These are phyloP conservation scores for Aphanomyces stellatus DNA, from an alignment of 352 stramenopile genomes.

Conservation along the genomic window DNA sequence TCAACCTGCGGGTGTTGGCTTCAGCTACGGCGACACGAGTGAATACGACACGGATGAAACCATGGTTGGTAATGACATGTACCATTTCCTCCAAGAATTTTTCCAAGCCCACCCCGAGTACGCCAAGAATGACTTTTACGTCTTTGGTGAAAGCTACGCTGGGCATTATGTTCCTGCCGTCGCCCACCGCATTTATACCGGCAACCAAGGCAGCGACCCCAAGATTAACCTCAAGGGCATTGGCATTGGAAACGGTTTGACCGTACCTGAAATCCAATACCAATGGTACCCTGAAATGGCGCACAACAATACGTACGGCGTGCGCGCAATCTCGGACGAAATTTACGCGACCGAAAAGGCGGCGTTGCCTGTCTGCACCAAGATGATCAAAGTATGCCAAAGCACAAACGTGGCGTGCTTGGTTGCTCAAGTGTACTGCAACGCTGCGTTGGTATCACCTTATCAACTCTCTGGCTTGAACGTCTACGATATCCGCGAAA, in stretches of 20 bases:
- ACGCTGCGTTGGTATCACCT: slow-evolving; percentile 60
- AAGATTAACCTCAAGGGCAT: slow-evolving; percentile 90
- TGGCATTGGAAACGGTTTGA: slow-evolving; percentile 95
- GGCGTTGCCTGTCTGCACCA: slow-evolving; percentile 45
- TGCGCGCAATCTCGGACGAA: slow-evolving; percentile 54
- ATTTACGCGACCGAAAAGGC: slow-evolving; percentile 63
- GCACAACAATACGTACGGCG: slow-evolving; percentile 85
- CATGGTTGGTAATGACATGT: slow-evolving; percentile 93
- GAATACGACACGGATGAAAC: slow-evolving; percentile 88
- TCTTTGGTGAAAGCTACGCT: slow-evolving; percentile 90
- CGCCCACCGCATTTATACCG: slow-evolving; percentile 58
- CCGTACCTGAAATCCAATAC: slow-evolving; percentile 89
- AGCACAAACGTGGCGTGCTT: slow-evolving; percentile 60
- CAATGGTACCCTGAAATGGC: slow-evolving; percentile 77
- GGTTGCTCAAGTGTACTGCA: slow-evolving; percentile 85
- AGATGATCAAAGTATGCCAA: slow-evolving; percentile 86
- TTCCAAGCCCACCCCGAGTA: slow-evolving; percentile 87
- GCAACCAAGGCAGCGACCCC: slow-evolving; percentile 50
- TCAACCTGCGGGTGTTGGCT: slow-evolving; percentile 92
- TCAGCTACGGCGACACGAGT: slow-evolving; percentile 85
- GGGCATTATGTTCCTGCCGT: slow-evolving; percentile 92
- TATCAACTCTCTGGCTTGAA: slow-evolving; percentile 51
- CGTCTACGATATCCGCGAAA: slow-evolving; percentile 88
- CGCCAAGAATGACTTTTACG: slow-evolving; percentile 84
- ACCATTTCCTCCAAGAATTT: slow-evolving; percentile 93